Evolutionary conservation across 257 asterid species (phyloP).

Genomic region (Plantago elongata): DNA sequence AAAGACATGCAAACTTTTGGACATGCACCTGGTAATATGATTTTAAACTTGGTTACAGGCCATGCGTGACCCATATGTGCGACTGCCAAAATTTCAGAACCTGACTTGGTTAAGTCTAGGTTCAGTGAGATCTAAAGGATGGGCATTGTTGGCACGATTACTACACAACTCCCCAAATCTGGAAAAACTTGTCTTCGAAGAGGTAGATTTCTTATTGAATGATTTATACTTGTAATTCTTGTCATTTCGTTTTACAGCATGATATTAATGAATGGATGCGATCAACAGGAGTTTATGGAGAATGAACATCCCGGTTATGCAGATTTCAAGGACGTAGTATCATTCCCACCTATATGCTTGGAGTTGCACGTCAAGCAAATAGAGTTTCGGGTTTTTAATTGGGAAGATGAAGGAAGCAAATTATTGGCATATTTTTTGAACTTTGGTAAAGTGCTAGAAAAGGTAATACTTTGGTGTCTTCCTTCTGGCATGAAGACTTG

Average conservation of each 20-base stretch:
- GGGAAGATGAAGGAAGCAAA: neutral
- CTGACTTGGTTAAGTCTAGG: neutral
- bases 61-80: neutral
- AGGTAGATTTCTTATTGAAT: neutral
- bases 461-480: neutral
- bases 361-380: neutral
- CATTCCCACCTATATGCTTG: neutral
- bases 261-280: neutral
- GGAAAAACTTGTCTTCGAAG: neutral
- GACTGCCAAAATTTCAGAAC: neutral
- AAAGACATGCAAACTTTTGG: too few relatives aligned
- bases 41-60: neutral
- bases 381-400: neutral
- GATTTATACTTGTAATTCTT: neutral
- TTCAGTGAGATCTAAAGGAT: neutral
- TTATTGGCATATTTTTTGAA: neutral
- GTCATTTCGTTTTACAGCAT: neutral
- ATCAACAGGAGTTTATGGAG: neutral
- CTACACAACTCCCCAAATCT: neutral
- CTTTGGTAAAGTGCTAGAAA: constrained; percentile 1
- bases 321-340: neutral
- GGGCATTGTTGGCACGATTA: neutral
- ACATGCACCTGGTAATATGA: too few relatives aligned
- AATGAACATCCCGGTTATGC: neutral
- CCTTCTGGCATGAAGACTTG: too few relatives aligned